Evolutionary conservation across 139 green algal genomes (phyloP), one percentile per base, ranked within the genome.

Genomic region (Chlorella sp.): DNA sequence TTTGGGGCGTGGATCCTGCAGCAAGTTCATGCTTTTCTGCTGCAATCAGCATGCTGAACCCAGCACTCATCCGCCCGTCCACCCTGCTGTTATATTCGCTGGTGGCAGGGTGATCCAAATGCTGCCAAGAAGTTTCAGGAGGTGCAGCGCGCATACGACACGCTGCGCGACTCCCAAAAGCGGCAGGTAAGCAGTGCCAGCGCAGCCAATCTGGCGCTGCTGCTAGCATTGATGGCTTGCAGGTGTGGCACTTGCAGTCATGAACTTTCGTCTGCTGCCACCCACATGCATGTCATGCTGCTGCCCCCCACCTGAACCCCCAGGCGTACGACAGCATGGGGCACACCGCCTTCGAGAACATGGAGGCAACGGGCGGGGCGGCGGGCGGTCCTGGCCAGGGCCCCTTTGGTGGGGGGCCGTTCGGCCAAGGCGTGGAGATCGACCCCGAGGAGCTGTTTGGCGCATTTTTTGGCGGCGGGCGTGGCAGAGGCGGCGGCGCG

Each of bases 101-200:
- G 44, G 7, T 9, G 44, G 44, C 89, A 97, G 95, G 94, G 91
- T 23, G 91, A 98, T 85, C 85, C 93, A 0, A 90, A 94, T 9
- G 95, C 96, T 6, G 91, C 92, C 3, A 85, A 90, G 15, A 94
- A 94, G 76, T 98, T 98, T 71, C 94, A 98, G 79, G 96, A 98
- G 85, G 88, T 94, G 2, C 92, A 95, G 56, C 95, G 95, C 74
- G 96, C 96, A 12, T 98, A 98, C 72, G 95, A 98, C 85, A 95
- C 93, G 9, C 90, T 98, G 70, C 81, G 92, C 4, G 96, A 98
- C 80, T 88, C 93, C 0, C 90, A 98, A 44, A 82, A 82, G 76
- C 76, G 76, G 56, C 56, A 82, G 76, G 76, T 82, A 26, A 13
- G 36, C 7, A 64, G 51, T 15, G 11, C 2, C n/a, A n/a, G n/a